A percentile compares a stretch with the other conserved stretches of the same genome.
These are phyloP conservation scores for Sugiyamaella lignohabitans DNA, from an alignment of 805 yeast species.

Conservation along the genomic window DNA sequence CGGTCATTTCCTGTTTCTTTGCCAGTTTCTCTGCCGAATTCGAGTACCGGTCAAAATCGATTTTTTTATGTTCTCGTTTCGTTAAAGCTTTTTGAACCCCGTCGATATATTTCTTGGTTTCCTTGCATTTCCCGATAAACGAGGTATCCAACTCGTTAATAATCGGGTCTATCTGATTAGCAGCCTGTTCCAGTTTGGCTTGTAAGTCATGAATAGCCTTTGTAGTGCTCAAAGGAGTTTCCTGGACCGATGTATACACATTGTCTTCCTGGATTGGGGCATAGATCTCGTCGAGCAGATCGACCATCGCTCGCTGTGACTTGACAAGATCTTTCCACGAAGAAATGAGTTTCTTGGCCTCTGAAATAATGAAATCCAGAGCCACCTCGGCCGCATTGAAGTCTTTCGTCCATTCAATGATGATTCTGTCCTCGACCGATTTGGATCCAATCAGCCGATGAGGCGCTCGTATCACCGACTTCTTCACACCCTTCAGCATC, in stretches of 20 bases:
- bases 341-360: slow-evolving; percentile 21
- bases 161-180: slow-evolving; percentile 22
- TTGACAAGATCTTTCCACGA: slow-evolving; percentile 23
- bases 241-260: slow-evolving; percentile 24
- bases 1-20: slow-evolving; percentile 24
- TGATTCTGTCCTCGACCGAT: slow-evolving; percentile 29
- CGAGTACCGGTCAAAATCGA: slow-evolving; percentile 32
- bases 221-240: slow-evolving; percentile 26
- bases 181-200: slow-evolving; percentile 20
- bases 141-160: slow-evolving; percentile 21
- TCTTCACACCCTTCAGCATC: slow-evolving; percentile 31
- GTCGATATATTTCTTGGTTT: slow-evolving; percentile 25
- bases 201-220: slow-evolving; percentile 25
- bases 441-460: slow-evolving; percentile 32
- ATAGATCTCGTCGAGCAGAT: slow-evolving; percentile 20
- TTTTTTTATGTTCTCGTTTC: slow-evolving; percentile 34
- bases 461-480: slow-evolving; percentile 33
- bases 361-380: slow-evolving; percentile 22
- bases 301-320: slow-evolving; percentile 20
- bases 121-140: slow-evolving; percentile 20
- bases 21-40: slow-evolving; percentile 29
- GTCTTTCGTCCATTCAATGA: slow-evolving; percentile 33
- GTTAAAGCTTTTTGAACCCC: slow-evolving; percentile 29
- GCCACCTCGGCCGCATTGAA: slow-evolving; percentile 30
- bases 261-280: slow-evolving; percentile 27